Evolutionary conservation across 345 rosid genomes (phyloP).

Genomic region (Eucalyptus cloeziana): DNA sequence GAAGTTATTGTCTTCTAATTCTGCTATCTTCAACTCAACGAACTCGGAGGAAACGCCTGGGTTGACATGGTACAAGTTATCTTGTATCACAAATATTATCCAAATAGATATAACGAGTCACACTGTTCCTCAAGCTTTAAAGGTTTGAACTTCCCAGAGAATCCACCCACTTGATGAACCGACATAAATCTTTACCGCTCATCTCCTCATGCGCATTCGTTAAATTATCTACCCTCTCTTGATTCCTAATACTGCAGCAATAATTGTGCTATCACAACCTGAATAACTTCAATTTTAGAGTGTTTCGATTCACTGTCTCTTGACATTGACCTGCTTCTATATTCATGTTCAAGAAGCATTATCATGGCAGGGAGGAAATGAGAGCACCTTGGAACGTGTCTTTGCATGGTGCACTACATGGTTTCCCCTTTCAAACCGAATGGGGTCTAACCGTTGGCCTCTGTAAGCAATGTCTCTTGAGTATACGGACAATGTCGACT

Average conservation of each 20-base stretch:
- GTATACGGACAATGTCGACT: background rate
- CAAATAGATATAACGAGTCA: background rate
- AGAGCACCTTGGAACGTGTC: background rate
- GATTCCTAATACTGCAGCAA: background rate
- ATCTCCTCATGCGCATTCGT: too few species aligned
- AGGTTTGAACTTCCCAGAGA: background rate
- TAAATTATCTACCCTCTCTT: background rate
- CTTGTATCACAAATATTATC: background rate
- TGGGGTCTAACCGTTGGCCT: background rate
- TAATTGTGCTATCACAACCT: background rate
- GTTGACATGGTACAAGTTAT: background rate
- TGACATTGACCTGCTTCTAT: background rate
- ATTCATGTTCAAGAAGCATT: background rate
- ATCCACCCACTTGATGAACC: background rate
- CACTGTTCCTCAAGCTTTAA: background rate
- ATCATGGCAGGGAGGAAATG: background rate
- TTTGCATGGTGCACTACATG: background rate
- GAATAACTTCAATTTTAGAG: background rate
- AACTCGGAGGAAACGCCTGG: background rate
- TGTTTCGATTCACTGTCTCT: too few species aligned
- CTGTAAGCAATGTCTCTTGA: background rate
- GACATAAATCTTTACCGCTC: too few species aligned
- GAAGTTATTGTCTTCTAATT: background rate
- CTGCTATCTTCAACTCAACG: background rate
- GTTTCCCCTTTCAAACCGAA: background rate